A percentile compares a stretch with the other conserved stretches of the same genome.
phyloP scores from a whole-genome alignment of 805 yeast species.

The Candida boidinii region DNA sequence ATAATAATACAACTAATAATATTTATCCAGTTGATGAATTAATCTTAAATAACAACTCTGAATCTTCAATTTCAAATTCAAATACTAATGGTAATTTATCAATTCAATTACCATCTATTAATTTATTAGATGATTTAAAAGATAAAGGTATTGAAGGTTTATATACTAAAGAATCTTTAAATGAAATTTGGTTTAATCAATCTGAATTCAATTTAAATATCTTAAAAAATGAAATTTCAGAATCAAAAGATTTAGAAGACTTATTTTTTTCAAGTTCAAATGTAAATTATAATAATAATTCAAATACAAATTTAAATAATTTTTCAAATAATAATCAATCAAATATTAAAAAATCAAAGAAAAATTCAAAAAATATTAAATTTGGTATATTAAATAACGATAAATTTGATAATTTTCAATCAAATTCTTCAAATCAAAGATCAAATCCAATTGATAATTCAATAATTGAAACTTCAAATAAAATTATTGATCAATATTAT shows the following conservation, averaged over 20 bases:
- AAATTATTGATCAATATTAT: constrained; percentile 20
- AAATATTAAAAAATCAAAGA: constrained; percentile 1
- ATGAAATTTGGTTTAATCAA: constrained; percentile 43
- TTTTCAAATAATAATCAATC: no score
- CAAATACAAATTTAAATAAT: no score
- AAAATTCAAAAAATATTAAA: no score
- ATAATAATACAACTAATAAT: no score
- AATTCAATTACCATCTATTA: constrained; percentile 19
- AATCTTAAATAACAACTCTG: not conserved
- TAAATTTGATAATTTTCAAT: no score
- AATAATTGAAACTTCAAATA: constrained; percentile 19
- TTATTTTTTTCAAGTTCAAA: constrained; percentile 13
- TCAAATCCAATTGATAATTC: no score
- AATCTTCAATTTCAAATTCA: constrained; percentile 6
- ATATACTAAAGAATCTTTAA: constrained; percentile 36
- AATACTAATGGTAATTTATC: no score
- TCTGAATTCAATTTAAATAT: constrained; percentile 28
- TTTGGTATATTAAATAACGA: no score
- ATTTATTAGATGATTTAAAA: constrained; percentile 15
- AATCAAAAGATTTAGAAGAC: constrained; percentile 20
- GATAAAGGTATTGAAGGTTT: constrained; percentile 39
- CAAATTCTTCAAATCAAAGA: no score
- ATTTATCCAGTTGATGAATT: no score
- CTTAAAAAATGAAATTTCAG: constrained; percentile 28
- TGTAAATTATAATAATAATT: no score